Evolutionary conservation across 2,329 filamentous ascomycete species (phyloP).

Genomic region (Xylariaceae sp.): DNA sequence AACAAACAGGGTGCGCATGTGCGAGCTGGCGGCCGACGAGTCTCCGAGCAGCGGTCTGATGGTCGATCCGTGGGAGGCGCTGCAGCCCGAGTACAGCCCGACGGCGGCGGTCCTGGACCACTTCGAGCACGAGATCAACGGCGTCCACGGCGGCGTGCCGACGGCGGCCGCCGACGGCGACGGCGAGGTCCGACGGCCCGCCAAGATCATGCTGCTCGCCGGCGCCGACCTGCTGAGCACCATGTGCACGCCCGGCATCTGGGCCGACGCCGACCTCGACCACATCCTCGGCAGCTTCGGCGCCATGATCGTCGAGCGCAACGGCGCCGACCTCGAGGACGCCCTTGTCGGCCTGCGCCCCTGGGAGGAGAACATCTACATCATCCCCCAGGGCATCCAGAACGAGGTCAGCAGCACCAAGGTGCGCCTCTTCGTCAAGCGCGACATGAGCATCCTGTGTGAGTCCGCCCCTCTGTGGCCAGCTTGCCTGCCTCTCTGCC

Average conservation of each 20-base stretch:
- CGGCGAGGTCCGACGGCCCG: conserved; percentile 55
- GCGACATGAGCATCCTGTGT: conserved; percentile 80
- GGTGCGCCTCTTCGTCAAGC: conserved; percentile 58
- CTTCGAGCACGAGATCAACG: conserved; percentile 85
- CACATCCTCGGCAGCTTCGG: conserved; percentile 81
- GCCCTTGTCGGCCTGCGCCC: conserved; percentile 73
- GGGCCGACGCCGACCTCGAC: conserved; percentile 77
- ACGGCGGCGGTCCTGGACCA: conserved; percentile 88
- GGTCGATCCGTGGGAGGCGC: conserved; percentile 86
- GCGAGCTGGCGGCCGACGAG: conserved; percentile 69
- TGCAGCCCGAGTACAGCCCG: conserved; percentile 75
- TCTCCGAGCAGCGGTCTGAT: conserved; percentile 72
- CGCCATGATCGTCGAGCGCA: conserved; percentile 75
- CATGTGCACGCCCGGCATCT: conserved; percentile 67
- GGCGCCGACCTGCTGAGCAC: conserved; percentile 70
- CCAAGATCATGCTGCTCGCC: conserved; percentile 72
- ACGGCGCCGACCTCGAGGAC: conserved; percentile 82
- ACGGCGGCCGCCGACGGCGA: conserved; percentile 43
- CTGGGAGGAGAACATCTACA: conserved; percentile 79
- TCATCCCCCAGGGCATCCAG: conserved; percentile 81
- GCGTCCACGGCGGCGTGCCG: conserved; percentile 60
- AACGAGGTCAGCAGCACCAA: conserved; percentile 79
- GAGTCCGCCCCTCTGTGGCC: too few species aligned
- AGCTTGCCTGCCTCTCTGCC: too few species aligned
- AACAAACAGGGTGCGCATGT: conserved; percentile 64